Percentiles rank a stretch among this genome's conserved stretches.
Conservation (phyloP, 2,329 filamentous ascomycete genomes). For the Ophiostoma perfectum region DNA sequence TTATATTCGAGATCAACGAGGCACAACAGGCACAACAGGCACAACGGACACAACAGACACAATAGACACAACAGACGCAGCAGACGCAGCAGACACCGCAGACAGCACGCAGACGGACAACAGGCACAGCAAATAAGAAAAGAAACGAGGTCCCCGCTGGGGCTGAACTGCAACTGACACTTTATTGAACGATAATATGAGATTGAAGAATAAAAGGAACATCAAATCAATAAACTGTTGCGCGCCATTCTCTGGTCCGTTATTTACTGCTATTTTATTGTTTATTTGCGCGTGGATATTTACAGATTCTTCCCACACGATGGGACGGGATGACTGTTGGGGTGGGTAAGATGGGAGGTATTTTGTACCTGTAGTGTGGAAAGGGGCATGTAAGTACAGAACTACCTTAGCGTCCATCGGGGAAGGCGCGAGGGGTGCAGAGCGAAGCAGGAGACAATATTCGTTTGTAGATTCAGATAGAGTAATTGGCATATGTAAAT, state of each 20-base stretch:
- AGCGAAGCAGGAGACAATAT: background rate
- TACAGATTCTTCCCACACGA: constrained; percentile 12
- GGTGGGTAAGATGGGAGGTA: constrained; percentile 23
- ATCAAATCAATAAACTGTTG: constrained; percentile 14
- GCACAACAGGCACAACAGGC: background rate
- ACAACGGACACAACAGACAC: background rate
- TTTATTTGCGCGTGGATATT: background rate
- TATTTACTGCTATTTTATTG: background rate
- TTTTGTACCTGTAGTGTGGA: constrained; percentile 6
- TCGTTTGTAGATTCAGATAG: too few species aligned
- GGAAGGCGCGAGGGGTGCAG: constrained; percentile 1
- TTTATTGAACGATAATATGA: constrained; percentile 10
- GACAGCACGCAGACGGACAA: constrained; percentile 1
- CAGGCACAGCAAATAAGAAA: constrained; percentile 11
- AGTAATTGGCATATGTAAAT: too few species aligned
- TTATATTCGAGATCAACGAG: background rate
- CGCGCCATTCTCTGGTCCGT: background rate
- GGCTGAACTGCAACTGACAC: constrained; percentile 21
- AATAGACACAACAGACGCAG: constrained; percentile 8
- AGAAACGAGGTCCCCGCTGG: constrained; percentile 19
- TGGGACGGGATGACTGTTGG: constrained; percentile 21
- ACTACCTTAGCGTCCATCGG: constrained; percentile 8
- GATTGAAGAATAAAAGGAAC: background rate
- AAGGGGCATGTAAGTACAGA: constrained; percentile 17
- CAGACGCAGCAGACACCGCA: constrained; percentile 4